These are phyloP conservation scores for Curvularia eragrostidis DNA, from an alignment of 2,329 filamentous ascomycete genomes.

Conservation along the genomic window DNA sequence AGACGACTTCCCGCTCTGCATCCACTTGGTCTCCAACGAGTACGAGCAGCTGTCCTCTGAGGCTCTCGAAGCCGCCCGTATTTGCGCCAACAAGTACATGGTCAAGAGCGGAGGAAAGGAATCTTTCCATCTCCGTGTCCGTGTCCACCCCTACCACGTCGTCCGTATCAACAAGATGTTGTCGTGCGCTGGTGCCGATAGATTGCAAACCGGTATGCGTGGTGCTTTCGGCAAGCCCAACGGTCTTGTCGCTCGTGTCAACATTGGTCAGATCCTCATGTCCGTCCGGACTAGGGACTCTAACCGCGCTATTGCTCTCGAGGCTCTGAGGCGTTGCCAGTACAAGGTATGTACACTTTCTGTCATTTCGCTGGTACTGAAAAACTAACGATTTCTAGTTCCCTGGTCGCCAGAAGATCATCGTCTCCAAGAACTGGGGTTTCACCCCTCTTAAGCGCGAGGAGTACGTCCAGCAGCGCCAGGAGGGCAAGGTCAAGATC, in stretches of 20 bases:
- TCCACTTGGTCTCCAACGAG: slow-evolving; percentile 99
- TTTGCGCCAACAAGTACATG: slow-evolving; percentile 98
- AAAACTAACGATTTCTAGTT: slow-evolving; percentile 58
- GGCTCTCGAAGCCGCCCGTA: slow-evolving; percentile 99
- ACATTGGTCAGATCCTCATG: slow-evolving; percentile 99
- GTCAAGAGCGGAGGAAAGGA: slow-evolving; percentile 74
- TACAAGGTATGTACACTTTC: slow-evolving; percentile 71
- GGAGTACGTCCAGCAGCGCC: slow-evolving; percentile 95
- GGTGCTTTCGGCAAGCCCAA: slow-evolving; percentile 99
- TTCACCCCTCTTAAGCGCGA: slow-evolving; percentile 98
- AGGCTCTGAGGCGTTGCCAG: slow-evolving; percentile 98
- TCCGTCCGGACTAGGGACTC: slow-evolving; percentile 96
- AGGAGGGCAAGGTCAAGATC: slow-evolving; percentile 90
- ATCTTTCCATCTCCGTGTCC: slow-evolving; percentile 73
- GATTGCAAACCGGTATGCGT: slow-evolving; percentile 99
- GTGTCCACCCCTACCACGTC: slow-evolving; percentile 99
- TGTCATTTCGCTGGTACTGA: background rate
- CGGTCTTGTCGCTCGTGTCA: slow-evolving; percentile 98
- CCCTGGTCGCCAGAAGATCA: slow-evolving; percentile 99
- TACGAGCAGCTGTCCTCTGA: slow-evolving; percentile 99
- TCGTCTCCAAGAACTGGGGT: slow-evolving; percentile 99
- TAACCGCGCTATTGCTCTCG: slow-evolving; percentile 89
- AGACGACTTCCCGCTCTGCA: slow-evolving; percentile 97
- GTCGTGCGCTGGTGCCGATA: slow-evolving; percentile 99
- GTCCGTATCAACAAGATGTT: slow-evolving; percentile 99